These are phyloP conservation scores for Drosera spatulata DNA, from an alignment of 179 eudicot genomes.

Conservation along the genomic window DNA sequence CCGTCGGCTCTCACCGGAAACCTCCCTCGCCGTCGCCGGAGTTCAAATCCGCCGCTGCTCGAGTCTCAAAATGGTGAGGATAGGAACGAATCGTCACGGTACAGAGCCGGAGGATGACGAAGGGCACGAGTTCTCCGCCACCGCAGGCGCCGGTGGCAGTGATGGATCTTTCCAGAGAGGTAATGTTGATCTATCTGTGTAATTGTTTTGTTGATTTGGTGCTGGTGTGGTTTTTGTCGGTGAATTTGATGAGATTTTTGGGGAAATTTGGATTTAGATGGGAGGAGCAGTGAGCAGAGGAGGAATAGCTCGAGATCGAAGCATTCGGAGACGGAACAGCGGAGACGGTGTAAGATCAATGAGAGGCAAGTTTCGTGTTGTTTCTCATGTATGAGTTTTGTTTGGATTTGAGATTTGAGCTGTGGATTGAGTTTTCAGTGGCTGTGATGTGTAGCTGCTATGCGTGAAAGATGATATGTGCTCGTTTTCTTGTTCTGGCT, in stretches of 20 bases:
- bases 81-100: slow-evolving; percentile 17
- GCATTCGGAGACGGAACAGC: slow-evolving; percentile 98
- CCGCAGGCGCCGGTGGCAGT: slow-evolving; percentile 19
- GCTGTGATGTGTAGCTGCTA: no score
- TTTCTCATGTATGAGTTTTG: not conserved
- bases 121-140: slow-evolving; percentile 19
- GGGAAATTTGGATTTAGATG: slow-evolving; percentile 20
- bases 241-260: not conserved
- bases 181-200: not conserved
- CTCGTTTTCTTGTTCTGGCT: no score
- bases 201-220: not conserved
- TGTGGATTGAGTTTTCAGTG: not conserved
- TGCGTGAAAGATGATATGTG: no score
- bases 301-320: slow-evolving; percentile 89
- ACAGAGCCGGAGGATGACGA: slow-evolving; percentile 43
- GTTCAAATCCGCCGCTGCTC: not conserved
- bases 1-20: not conserved
- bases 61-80: slow-evolving; percentile 28
- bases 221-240: not conserved
- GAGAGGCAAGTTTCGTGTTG: slow-evolving; percentile 63
- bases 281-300: slow-evolving; percentile 68
- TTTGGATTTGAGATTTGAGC: not conserved
- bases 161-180: slow-evolving; percentile 51
- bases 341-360: slow-evolving; percentile 93
- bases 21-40: not conserved